Evolutionary conservation across 2,329 filamentous ascomycete species (phyloP).

Genomic region (Sporothrix humicola): DNA sequence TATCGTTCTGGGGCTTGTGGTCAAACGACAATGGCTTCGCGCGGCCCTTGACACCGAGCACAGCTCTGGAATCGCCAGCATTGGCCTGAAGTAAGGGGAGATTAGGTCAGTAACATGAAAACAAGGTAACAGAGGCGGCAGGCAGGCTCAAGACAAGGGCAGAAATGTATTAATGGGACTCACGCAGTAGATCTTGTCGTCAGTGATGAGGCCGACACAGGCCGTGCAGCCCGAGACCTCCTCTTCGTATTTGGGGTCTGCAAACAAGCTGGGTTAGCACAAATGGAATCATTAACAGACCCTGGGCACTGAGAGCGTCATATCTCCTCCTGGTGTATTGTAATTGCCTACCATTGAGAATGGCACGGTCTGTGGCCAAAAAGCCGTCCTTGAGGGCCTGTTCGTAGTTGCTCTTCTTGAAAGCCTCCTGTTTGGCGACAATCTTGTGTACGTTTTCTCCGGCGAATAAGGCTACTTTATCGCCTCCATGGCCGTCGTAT

Average conservation of each 20-base stretch:
- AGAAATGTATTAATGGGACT: slow-evolving; percentile 50
- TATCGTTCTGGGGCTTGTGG: slow-evolving; percentile 98
- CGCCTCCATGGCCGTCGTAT: slow-evolving; percentile 95
- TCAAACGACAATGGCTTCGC: slow-evolving; percentile 99
- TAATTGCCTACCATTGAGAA: slow-evolving; percentile 77
- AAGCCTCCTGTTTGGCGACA: slow-evolving; percentile 90
- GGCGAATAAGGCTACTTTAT: slow-evolving; percentile 92
- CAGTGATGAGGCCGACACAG: slow-evolving; percentile 85
- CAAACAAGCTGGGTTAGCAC: slow-evolving; percentile 33
- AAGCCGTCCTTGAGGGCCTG: slow-evolving; percentile 98
- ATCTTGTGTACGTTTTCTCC: slow-evolving; percentile 94
- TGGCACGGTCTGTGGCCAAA: slow-evolving; percentile 91
- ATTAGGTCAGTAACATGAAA: not conserved
- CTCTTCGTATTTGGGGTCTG: slow-evolving; percentile 96
- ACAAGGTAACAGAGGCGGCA: not conserved
- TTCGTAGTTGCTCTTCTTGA: slow-evolving; percentile 88
- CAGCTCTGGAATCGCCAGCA: slow-evolving; percentile 92
- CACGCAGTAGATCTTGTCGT: slow-evolving; percentile 94
- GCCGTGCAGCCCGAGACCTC: slow-evolving; percentile 98
- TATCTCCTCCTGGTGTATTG: not conserved
- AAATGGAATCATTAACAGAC: not conserved
- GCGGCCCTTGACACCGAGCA: slow-evolving; percentile 93
- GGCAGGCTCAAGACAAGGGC: not conserved
- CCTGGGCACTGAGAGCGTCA: not conserved
- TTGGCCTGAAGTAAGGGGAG: slow-evolving; percentile 72